Evolutionary conservation across 2,329 filamentous ascomycete species (phyloP).

Genomic region (Trichoderma hamatum): DNA sequence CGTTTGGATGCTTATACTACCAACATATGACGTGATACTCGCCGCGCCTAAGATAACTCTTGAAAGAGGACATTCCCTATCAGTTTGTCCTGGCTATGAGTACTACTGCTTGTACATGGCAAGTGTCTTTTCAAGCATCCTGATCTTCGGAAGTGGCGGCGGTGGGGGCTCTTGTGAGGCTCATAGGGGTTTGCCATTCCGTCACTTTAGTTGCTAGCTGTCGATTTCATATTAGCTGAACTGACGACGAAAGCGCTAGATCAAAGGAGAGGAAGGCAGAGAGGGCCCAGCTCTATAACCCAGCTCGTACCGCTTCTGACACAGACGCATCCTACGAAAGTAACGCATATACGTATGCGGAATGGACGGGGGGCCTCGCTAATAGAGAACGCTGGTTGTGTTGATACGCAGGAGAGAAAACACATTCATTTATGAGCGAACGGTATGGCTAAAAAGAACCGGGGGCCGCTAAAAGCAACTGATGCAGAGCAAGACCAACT

Average conservation of each 20-base stretch:
- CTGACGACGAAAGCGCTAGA: neutral
- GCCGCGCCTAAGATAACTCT: neutral
- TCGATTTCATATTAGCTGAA: neutral
- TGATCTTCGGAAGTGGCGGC: neutral
- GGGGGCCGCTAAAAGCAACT: slow-evolving; percentile 20
- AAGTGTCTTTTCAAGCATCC: neutral
- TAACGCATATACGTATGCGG: neutral
- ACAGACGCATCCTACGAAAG: neutral
- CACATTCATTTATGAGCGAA: neutral
- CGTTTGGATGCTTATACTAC: neutral
- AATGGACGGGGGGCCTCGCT: slow-evolving; percentile 1
- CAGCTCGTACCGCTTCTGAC: neutral
- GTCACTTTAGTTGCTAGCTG: neutral
- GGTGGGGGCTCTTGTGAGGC: neutral
- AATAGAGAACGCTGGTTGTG: neutral
- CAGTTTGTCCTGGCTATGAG: neutral
- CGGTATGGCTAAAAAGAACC: slow-evolving; percentile 14
- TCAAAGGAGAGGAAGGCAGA: neutral
- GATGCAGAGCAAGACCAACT: slow-evolving; percentile 15
- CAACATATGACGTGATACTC: slow-evolving; percentile 21
- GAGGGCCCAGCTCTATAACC: neutral
- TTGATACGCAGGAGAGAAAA: neutral
- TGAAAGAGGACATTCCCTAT: neutral
- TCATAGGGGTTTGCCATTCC: neutral
- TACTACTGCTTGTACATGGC: neutral